Base-by-base conservation (phyloP, 208 protist genomes). In the Zelonia costaricensis region DNA sequence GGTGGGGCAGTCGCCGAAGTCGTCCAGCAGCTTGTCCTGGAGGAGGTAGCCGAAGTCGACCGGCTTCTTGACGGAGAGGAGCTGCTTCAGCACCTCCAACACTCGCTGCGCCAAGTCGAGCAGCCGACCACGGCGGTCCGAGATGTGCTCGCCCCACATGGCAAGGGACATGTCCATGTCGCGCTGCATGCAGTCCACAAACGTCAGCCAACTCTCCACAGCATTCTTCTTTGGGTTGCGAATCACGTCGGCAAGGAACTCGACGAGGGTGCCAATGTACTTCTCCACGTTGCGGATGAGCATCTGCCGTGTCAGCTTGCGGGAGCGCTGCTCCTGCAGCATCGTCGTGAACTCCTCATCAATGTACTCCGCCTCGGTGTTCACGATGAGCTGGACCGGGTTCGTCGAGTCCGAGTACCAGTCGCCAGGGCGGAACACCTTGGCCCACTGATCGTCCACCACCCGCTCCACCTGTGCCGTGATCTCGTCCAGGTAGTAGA, bases 401-500 rank as follows among this genome's bases (percentile, higher is more conserved):
- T 93, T 95, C 10, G 57, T 74, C 28, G 75, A 66, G 42, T 80
- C 76, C 15, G 52, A 38, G 62, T 92, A 93, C 90, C 90, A 95
- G 4, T 78, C 74, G 4, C 80, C 82, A 5, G 69, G 46, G 22
- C 86, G 82, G 58, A 92, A 93, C 7, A 91, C 70, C 27, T 78
- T 64, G 22, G 51, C 64, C 90, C 90, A 95, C 73, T 95, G 69
- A n/a, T 28, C 59, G 23, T 66, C 66, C 25, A 93, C 90, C 2
- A 95, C 63, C 16, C 84, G 84, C 60, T 93, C 86, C 46, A 95
- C 84, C 57, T 95, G 86, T 15, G 76, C 58, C 25, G 76, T 75
- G 59, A 95, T 92, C 71, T 95, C 90, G 38, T 95, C 86, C 18
- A 93, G 42, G 67, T 95, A 95, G 59, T 76, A 92, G 27, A 91